Evolutionary conservation across 441 rosid genomes (phyloP).

Genomic region (Corymbia citriodora): DNA sequence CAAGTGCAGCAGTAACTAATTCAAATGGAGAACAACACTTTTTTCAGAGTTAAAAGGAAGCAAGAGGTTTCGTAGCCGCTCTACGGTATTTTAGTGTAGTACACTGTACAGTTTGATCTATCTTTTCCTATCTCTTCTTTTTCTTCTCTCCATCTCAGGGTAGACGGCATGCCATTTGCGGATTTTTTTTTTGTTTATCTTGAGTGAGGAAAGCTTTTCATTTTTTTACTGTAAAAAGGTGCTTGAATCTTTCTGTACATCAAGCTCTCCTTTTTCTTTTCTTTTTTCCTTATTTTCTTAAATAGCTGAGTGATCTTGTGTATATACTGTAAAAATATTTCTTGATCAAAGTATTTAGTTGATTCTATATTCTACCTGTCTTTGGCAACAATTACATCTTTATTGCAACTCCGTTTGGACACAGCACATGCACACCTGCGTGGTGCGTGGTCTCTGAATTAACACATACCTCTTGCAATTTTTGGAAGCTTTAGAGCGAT

Average conservation of each 20-base stretch:
- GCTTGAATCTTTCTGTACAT: conserved; percentile 13
- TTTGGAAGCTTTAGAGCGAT: not conserved
- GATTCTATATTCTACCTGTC: not conserved
- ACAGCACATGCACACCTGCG: not conserved
- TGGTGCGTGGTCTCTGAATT: not conserved
- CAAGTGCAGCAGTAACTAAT: conserved; percentile 18
- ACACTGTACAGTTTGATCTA: conserved; percentile 29
- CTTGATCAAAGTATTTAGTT: not conserved
- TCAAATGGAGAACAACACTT: conserved; percentile 28
- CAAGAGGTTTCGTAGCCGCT: not conserved
- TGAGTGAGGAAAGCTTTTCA: not conserved
- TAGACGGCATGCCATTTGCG: conserved; percentile 3
- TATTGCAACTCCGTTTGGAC: not conserved
- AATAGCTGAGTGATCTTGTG: conserved; percentile 9
- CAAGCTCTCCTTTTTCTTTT: not conserved
- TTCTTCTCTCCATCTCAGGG: not conserved
- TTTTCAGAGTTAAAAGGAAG: conserved; percentile 10
- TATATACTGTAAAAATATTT: not conserved
- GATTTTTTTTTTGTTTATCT: not conserved
- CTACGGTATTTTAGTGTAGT: conserved; percentile 18
- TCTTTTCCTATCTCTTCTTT: not conserved
- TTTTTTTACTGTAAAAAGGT: conserved; percentile 12
- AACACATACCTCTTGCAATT: not conserved
- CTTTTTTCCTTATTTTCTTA: not conserved
- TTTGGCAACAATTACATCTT: not conserved